A percentile compares a stretch with the other conserved stretches of the same genome.
Conservation (phyloP, 2,329 filamentous ascomycete species). For the Torrubiella hemipterigena region DNA sequence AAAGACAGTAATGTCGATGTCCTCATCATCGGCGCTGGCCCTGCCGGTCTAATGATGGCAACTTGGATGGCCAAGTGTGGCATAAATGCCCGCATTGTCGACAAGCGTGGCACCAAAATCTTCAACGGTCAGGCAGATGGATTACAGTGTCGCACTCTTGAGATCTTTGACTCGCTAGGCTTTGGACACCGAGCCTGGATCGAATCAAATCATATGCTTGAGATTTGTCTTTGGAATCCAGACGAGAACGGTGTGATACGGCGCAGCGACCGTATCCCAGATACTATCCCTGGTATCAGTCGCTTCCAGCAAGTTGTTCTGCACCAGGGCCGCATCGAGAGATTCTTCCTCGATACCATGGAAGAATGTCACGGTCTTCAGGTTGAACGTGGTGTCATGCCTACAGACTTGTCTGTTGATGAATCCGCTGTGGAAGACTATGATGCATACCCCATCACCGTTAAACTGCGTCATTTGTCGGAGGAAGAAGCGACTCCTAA, state of each 20-base stretch:
- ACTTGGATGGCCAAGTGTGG: constrained; percentile 23
- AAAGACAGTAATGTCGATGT: constrained; percentile 19
- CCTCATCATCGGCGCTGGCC: constrained; percentile 33
- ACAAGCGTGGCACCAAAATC: constrained; percentile 9
- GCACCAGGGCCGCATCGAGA: constrained; percentile 60
- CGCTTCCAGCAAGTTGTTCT: constrained; percentile 55
- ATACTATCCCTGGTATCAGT: constrained; percentile 49
- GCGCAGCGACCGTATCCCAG: constrained; percentile 47
- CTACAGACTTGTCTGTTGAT: constrained; percentile 42
- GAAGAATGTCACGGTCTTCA: constrained; percentile 20
- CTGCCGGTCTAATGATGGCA: constrained; percentile 29
- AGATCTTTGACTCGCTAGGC: constrained; percentile 62
- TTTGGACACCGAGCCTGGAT: constrained; percentile 51
- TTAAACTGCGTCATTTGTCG: constrained; percentile 43
- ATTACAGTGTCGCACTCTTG: constrained; percentile 50
- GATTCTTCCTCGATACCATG: constrained; percentile 52
- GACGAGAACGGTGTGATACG: constrained; percentile 42
- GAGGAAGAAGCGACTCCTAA: constrained; percentile 44
- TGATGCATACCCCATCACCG: constrained; percentile 46
- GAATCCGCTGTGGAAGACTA: constrained; percentile 33
- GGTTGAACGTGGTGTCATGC: constrained; percentile 50
- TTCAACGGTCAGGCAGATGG: constrained; percentile 31
- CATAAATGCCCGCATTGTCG: constrained; percentile 8
- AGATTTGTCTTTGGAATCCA: constrained; percentile 49
- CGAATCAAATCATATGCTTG: constrained; percentile 57